Evolutionary conservation across 768 basidiomycete genomes (phyloP), one percentile per base, ranked within the genome.

Genomic region (Suillus weaverae): DNA sequence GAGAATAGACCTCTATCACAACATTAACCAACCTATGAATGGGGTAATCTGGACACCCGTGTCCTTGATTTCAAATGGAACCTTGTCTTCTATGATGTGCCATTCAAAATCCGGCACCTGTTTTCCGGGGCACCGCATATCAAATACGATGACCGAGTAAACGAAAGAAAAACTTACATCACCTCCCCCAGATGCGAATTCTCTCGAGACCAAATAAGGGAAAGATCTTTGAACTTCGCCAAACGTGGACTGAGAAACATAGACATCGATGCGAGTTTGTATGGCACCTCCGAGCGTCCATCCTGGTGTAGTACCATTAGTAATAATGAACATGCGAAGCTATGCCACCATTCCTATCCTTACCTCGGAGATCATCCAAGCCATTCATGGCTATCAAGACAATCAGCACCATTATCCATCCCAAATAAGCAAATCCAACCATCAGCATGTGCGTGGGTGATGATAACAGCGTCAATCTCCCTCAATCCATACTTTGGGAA

Each of bases 401-500:
- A 44, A 61, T 66, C 50, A 69, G 65, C n/a, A 44, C 48, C 18
- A 32, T 39, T 3, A 18, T 11, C 11, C 18, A 32, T 38, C 63
- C 55, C 30, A 44, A 26, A 60, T 22, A n/a, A 46, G 16, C 10
- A 13, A 62, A 38, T 66, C 71, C 16, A 60, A 84, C 85, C 91
- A 76, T 94, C 92, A 43, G 92, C 91, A 77, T 96, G 95, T 9
- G 92, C 88, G 76, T 96, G 94, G 0, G 94, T 95, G 48, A 97
- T 86, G 18, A 97, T 79, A 11, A 97, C 81, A 48, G 86, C 88
- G 69, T 91, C 88, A 62, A 91, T 89, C 66, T 81, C 78, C 69
- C 94, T 81, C 50, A 97, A 77, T 4, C 86, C 87, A 73, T 90
- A 89, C 73, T 87, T 87, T 1, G 92, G 92, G 70, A 88, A 87